Base-by-base conservation (phyloP, 2,329 filamentous ascomycete genomes). In the Penicillium sp. region DNA sequence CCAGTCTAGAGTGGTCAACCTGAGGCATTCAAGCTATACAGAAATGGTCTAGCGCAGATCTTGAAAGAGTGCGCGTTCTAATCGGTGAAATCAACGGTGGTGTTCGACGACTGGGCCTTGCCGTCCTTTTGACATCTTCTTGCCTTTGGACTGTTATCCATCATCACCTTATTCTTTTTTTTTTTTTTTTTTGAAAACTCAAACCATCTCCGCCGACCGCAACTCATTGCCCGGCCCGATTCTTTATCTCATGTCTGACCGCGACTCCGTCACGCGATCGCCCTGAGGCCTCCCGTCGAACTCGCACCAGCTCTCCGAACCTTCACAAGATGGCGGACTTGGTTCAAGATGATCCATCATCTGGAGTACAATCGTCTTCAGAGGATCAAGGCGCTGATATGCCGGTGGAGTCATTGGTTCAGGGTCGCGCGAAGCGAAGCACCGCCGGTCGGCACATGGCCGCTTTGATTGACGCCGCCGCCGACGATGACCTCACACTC, bases 391-490 rank as follows among this genome's bases (percentile, higher is more conserved):
- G 44, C 25, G 50, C 56, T 37, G 57, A 57, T 38, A 51, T 55
- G 27, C 39, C 41, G 2, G 56, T 68, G 43, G 62, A 69, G 45
- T 62, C 66, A 9, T 55, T 69, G 46, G 59, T 70, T 35, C 52
- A 58, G 42, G 67, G 67, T 32, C 85, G 90, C 50, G 76, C 81
- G 56, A 87, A 83, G 67, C 85, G 90, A 54, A 83, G 84, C 9
- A 95, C 87, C 0, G 90, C 90, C 18, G 90, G 90, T 49, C 90
- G 89, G 65, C 83, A 88, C 55, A 86, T 95, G 78, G 84, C 86
- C 59, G 81, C 82, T 43, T 81, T 95, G 65, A 75, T 93, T 39
- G 82, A 86, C 46, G 84, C 84, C 56, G 86, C 89, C 63, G 83
- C 84, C 50, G 87, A 90, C 58, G 82, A 79, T 12, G 84, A 79